Evolutionary conservation across 2,329 filamentous ascomycete genomes (phyloP), one percentile per base, ranked within the genome.

Genomic region (Beauveria sp.): DNA sequence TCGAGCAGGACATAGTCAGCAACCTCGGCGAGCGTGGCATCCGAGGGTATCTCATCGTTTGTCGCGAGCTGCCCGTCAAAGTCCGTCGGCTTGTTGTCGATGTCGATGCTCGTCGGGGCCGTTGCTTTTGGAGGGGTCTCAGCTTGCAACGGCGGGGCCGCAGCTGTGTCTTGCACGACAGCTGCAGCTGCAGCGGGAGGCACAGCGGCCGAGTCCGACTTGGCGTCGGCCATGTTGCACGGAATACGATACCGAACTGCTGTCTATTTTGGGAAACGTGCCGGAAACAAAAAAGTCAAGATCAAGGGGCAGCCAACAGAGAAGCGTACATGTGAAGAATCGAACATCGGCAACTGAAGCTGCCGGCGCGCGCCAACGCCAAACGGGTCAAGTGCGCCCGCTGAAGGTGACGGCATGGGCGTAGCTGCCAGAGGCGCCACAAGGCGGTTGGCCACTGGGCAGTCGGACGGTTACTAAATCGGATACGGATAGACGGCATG

Each of bases 1-100:
- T 89, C 87, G 49, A 88, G 79, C 16, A 91, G 78, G 1, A 79
- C 74, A 69, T 83, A 81, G 65, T 80, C 70, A 64, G 83, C 81
- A 46, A 87, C 78, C 66, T 76, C 77, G 59, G 73, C 75, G 28
- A 87, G 70, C 3, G 75, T 77, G 60, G 78, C 75, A 22, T 70
- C 66, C 0, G 80, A 75, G 1, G 85, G 85, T 2, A 86, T 68
- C 43, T 81, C 76, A 67, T 87, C 78, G 69, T 79, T 81, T 12
- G 80, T 85, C 54, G 77, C 71, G 18, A 86, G 74, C 57, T 83
- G 76, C 64, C 83, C 84, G 10, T 79, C 75, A 67, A 86, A 86
- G 66, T 87, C 83, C 30, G 71, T 70, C 2, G 77, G 78, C 63
- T 75, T 74, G 49, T 73, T 67, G 66, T 78, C 74, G 60, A 76